Evolutionary conservation across 768 basidiomycete species (phyloP), one percentile per base, ranked within the genome.

Genomic region (Phaeotremella skinneri): DNA sequence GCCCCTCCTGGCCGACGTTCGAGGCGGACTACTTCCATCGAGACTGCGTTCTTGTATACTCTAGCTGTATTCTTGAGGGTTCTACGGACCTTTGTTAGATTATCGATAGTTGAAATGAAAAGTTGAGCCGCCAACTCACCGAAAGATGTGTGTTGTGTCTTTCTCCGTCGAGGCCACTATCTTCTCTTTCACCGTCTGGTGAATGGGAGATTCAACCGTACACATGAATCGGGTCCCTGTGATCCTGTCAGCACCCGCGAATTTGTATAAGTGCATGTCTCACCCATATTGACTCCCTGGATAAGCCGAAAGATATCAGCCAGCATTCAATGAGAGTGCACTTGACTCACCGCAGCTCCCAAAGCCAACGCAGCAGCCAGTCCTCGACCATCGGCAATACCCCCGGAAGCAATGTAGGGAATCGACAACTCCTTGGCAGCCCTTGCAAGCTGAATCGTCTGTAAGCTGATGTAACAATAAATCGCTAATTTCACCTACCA

Each of bases 381-480:
- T 1, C 93, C 92, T 17, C 88, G 84, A 0, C 85, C 86, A 77
- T 96, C 88, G 7, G 87, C 92, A 61, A 96, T 83, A 9, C 93
- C 93, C 3, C 93, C 93, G 1, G 89, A 91, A 0, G 93, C 91
- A 56, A 96, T 84, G 73, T 85, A 97, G 1, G 93, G 93, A 34
- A 87, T 79, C 50, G 85, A 85, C 50, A 96, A 80, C 63, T 93
- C 89, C 65, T 88, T 83, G 1, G 87, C 89, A 0, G 92, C 90
- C 53, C 90, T 83, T 1, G 92, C 91, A 48, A 96, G 81, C 90
- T 91, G 66, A 17, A 11, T 25, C 3, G 30, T 52, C 16, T 45
- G 5, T 29, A 20, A 29, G 29, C 30, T n/a, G n/a, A n/a, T n/a
- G n/a, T n/a, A n/a, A n/a, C n/a, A n/a, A 17, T 47, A 49, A 32